Base-by-base conservation (phyloP, 2,329 filamentous ascomycete species). In the Pseudofabraea citricarpa region DNA sequence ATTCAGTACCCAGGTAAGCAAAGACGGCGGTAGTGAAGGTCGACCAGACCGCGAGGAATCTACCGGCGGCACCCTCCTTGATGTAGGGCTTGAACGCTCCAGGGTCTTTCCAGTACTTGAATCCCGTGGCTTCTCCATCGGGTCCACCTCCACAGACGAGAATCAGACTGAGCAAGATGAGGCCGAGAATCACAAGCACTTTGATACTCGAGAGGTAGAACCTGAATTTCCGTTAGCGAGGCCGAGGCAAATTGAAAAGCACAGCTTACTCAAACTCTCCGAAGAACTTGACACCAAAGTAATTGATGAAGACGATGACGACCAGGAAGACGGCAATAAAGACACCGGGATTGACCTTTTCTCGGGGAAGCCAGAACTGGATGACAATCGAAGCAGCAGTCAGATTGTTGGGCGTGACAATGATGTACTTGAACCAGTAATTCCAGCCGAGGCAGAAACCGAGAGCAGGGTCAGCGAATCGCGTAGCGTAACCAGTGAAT, bases 341-440 rank as follows among this genome's bases (percentile, higher is more conserved):
- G 12, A 90, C 85, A 43, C 87, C 87, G 0, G 87, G 83, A 57
- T 91, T 91, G 48, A 91, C 73, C 19, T 64, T 69, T 0, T 85
- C 75, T 21, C 71, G 49, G 8, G 71, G 62, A 6, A 86, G 67
- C 88, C 89, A 94, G 57, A 81, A 90, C 53, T 86, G 81, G 44
- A 94, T 84, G 44, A 91, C 85, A 24, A 94, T 66, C 5, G 86
- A 80, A 13, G 77, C 79, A 31, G 88, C 88, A 1, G 87, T 93
- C 24, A 94, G 69, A 62, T 94, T 87, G 60, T 93, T 93, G 1
- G 88, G 87, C 1, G 85, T 89, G 41, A 86, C 77, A 56, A 94
- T 90, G 60, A 93, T 87, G 63, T 93, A 93, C 66, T 56, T 56
- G 45, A 54, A 58, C 49, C 51, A 58, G 39, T 56, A 58, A 39